A percentile compares a stretch with the other conserved stretches of the same genome.
Conservation (phyloP, 2,329 filamentous ascomycete genomes). For the Talaromyces amestolkiae region DNA sequence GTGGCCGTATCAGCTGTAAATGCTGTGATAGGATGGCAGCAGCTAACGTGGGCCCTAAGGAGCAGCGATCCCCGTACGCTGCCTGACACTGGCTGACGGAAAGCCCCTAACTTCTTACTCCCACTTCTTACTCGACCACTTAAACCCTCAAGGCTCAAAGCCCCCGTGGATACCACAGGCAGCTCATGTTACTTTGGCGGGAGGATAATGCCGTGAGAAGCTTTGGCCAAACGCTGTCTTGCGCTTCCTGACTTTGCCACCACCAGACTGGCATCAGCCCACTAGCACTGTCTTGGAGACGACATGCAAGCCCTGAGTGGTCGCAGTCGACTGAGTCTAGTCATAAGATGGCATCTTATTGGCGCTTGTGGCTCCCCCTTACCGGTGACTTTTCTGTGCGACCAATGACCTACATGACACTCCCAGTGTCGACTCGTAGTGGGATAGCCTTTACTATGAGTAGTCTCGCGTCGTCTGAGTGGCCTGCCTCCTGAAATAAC, state of each 20-base stretch:
- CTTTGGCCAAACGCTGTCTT: neutral
- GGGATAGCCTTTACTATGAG: neutral
- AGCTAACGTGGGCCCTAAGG: slow-evolving; percentile 14
- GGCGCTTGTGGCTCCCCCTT: neutral
- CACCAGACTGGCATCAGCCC: neutral
- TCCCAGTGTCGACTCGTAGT: neutral
- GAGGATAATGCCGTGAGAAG: neutral
- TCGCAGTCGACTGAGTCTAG: neutral
- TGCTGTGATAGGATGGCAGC: slow-evolving; percentile 7
- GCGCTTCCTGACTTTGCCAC: neutral
- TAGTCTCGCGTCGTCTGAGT: neutral
- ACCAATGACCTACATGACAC: neutral
- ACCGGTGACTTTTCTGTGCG: neutral
- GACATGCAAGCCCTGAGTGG: neutral
- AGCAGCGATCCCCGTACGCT: slow-evolving; percentile 4
- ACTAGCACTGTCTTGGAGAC: neutral
- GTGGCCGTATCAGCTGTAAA: slow-evolving; percentile 3
- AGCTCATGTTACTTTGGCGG: neutral
- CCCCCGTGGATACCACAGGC: neutral
- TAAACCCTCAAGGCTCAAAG: neutral
- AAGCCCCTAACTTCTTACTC: slow-evolving; percentile 5
- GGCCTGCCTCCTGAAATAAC: neutral
- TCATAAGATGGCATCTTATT: neutral
- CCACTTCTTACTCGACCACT: neutral
- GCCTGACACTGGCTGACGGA: too few species aligned